Percentiles rank a stretch among this genome's conserved stretches.
Evolutionary conservation across 2,329 filamentous ascomycete species (phyloP).

Genomic region (Calonectria honghensis): DNA sequence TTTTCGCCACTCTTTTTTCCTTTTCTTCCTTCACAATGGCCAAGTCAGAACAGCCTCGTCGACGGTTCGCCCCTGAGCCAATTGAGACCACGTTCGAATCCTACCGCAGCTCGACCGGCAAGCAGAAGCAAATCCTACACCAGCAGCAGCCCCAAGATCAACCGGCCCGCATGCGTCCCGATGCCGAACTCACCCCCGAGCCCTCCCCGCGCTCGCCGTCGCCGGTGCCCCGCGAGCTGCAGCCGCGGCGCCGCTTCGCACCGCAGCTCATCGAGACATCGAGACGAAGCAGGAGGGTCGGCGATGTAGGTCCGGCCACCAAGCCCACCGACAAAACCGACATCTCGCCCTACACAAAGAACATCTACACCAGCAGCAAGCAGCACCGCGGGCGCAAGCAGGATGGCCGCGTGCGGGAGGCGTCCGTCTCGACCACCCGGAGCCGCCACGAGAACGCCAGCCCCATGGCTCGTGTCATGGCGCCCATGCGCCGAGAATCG

Average conservation of each 20-base stretch:
- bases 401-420: slow-evolving; percentile 50
- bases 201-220: slow-evolving; percentile 71
- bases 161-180: slow-evolving; percentile 64
- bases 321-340: slow-evolving; percentile 83
- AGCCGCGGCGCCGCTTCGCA: slow-evolving; percentile 75
- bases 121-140: slow-evolving; percentile 45
- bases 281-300: slow-evolving; percentile 80
- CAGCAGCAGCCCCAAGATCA: slow-evolving; percentile 41
- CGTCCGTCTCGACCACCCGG: slow-evolving; percentile 3
- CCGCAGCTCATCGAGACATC: slow-evolving; percentile 90
- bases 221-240: slow-evolving; percentile 64
- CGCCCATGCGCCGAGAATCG: slow-evolving; percentile 76
- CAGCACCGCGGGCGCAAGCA: slow-evolving; percentile 60
- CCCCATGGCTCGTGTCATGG: slow-evolving; percentile 56
- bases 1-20: slow-evolving; percentile 55
- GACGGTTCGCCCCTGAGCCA: slow-evolving; percentile 80
- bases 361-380: slow-evolving; percentile 73
- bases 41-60: slow-evolving; percentile 65
- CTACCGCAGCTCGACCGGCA: slow-evolving; percentile 65
- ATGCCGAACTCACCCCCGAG: slow-evolving; percentile 75
- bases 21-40: slow-evolving; percentile 63
- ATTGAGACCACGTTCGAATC: slow-evolving; percentile 83
- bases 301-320: slow-evolving; percentile 78
- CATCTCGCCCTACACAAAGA: slow-evolving; percentile 78
- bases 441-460: slow-evolving; percentile 51